Base-by-base conservation (phyloP, 129 eudicot species). In the Saussurea involucrata region DNA sequence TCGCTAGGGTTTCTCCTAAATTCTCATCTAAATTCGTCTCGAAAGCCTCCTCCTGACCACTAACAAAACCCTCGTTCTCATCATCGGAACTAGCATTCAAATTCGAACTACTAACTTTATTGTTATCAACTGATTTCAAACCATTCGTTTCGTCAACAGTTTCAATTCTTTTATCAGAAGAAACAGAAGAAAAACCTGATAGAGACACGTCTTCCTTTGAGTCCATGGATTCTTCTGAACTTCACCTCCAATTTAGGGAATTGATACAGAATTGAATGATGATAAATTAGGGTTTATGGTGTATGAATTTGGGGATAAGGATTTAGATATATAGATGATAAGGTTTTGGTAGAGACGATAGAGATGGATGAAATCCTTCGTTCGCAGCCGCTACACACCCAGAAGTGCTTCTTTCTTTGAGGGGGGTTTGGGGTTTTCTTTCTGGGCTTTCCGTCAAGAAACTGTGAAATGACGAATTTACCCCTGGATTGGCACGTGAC, bases 11-110 rank as follows among this genome's bases (percentile, higher is more conserved):
- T 82, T 27, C 29, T 27, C 29, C 79, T 63, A 77, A 33, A 84
- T 75, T 63, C 31, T 69, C 86, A 37, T 69, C 69, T 46, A 78
- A 57, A 63, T 66, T 58, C 25, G 83, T 55, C 28, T 84, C 96
- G 31, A 89, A 89, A 58, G 80, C 71, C 76, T 87, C 94, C 66
- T 88, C 97, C 61, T 83, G 76, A 49, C 98, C 98, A 67, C 97
- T 86, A 73, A 81, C 84, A 68, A 84, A 91, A 63, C 85, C 87
- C 76, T 76, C 93, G 36, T 66, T 80, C 21, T 80, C 95, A 65
- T 73, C 87, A 73, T 80, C 85, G 46, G 78, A 72, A 67, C 12
- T 20, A 46, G 10, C 34, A 80, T 49, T 75, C 37, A 72, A 63
- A 44, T 49, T 75, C 37, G 69, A 63, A 44, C 77, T 58, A 80